Evolutionary conservation across 176 grass and related monocot genomes (phyloP).

Genomic region (Pontederia paniculata): DNA sequence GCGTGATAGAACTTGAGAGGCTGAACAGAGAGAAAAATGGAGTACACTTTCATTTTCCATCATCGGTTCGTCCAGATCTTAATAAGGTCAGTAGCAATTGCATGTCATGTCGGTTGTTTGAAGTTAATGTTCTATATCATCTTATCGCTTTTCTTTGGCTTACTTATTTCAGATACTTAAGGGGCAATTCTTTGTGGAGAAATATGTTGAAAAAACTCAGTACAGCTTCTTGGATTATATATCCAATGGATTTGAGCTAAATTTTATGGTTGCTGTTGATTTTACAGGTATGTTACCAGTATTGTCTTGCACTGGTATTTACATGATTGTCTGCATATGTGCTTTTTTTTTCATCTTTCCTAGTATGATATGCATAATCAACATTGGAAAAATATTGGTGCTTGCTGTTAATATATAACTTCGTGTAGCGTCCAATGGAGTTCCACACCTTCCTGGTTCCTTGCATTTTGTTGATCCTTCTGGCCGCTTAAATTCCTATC

Average conservation of each 20-base stretch:
- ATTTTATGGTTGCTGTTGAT: conserved; percentile 96
- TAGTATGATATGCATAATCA: background rate
- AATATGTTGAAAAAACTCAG: conserved; percentile 56
- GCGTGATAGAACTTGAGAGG: conserved; percentile 62
- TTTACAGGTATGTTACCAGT: conserved; percentile 61
- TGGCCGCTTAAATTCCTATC: conserved; percentile 79
- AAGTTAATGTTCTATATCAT: background rate
- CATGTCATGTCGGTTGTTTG: background rate
- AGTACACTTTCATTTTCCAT: conserved; percentile 38
- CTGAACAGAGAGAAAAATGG: conserved; percentile 45
- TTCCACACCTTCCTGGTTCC: conserved; percentile 53
- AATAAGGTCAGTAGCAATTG: conserved; percentile 33
- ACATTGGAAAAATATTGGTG: background rate
- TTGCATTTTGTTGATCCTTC: conserved; percentile 94
- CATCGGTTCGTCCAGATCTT: conserved; percentile 33
- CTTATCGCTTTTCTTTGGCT: background rate
- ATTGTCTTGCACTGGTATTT: conserved; percentile 8
- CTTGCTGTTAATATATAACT: conserved; percentile 1
- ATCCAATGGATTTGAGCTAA: conserved; percentile 87
- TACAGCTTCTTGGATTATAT: conserved; percentile 99
- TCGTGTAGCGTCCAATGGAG: conserved; percentile 81
- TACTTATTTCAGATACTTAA: conserved; percentile 40
- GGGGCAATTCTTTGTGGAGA: conserved; percentile 80
- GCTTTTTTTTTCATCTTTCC: background rate
- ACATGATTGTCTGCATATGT: background rate